Conservation (phyloP, 768 basidiomycete species). For the Lactifluus volemus region DNA sequence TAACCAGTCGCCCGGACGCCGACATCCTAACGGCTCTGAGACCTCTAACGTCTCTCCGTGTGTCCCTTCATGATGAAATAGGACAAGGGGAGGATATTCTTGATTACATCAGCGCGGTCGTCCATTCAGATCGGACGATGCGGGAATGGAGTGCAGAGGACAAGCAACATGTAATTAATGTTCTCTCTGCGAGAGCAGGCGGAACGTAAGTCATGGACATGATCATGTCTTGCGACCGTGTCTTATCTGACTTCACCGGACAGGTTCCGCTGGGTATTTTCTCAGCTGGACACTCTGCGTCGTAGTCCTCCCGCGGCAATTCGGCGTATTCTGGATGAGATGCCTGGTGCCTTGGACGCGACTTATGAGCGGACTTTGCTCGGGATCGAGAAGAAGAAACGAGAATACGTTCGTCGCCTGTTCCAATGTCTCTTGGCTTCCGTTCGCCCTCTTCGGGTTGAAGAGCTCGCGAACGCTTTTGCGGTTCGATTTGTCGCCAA, state of each 20-base stretch:
- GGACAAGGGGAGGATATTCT: not conserved
- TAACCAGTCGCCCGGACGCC: not conserved
- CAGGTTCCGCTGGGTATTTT: slow-evolving; percentile 4
- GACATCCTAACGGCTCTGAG: not conserved
- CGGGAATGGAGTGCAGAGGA: not conserved
- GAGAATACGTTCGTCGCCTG: not conserved
- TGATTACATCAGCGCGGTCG: not conserved
- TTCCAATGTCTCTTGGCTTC: slow-evolving; percentile 1
- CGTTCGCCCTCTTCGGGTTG: not conserved
- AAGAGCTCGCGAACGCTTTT: slow-evolving; percentile 4
- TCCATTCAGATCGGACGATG: not conserved
- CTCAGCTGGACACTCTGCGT: slow-evolving; percentile 1
- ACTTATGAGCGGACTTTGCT: not conserved
- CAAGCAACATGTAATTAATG: not conserved
- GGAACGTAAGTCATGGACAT: not conserved
- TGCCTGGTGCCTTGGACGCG: not conserved
- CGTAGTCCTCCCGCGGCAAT: not conserved
- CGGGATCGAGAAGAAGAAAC: not conserved
- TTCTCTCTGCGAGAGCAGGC: not conserved
- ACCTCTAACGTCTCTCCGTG: not conserved
- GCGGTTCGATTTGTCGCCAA: not conserved
- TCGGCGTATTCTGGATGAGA: not conserved
- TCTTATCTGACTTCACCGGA: too few species aligned
- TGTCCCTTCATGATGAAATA: not conserved
- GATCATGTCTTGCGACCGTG: too few species aligned